phyloP scores from a whole-genome alignment of 2,329 filamentous ascomycete genomes.

The Fonsecaea nubica region DNA sequence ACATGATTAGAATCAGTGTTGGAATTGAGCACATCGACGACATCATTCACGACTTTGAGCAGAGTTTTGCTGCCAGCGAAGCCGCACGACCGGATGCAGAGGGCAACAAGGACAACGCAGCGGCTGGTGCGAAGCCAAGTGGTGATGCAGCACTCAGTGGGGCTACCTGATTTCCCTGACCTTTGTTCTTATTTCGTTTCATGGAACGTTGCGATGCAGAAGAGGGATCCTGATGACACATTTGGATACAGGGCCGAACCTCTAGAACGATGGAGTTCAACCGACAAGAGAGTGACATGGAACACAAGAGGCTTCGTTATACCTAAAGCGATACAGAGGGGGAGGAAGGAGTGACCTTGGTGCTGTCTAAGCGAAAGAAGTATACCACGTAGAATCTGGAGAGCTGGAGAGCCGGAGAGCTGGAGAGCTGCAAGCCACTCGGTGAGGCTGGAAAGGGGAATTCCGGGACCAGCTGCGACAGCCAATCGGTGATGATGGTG shows the following conservation, averaged over 20 bases:
- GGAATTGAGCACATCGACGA: constrained; percentile 94
- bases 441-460: not conserved
- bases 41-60: constrained; percentile 88
- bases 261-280: constrained; percentile 19
- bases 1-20: constrained; percentile 88
- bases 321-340: not conserved
- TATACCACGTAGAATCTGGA: not conserved
- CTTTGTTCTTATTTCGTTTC: constrained; percentile 14
- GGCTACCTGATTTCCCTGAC: constrained; percentile 35
- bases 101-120: constrained; percentile 34
- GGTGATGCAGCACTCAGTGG: constrained; percentile 39
- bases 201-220: constrained; percentile 17
- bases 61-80: constrained; percentile 70
- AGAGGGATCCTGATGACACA: constrained; percentile 27
- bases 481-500: constrained; percentile 17
- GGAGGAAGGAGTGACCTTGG: not conserved
- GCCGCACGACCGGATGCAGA: constrained; percentile 33
- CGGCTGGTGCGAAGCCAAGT: constrained; percentile 26
- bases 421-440: not conserved
- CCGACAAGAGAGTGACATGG: not conserved
- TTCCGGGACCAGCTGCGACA: not conserved
- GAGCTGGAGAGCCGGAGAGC: not conserved
- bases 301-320: not conserved
- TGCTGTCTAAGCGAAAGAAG: not conserved
- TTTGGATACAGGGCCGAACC: constrained; percentile 31